Percentiles rank a stretch among this genome's conserved stretches.
These are phyloP conservation scores for Linum usitatissimum DNA, from an alignment of 345 rosid genomes.

Conservation along the genomic window DNA sequence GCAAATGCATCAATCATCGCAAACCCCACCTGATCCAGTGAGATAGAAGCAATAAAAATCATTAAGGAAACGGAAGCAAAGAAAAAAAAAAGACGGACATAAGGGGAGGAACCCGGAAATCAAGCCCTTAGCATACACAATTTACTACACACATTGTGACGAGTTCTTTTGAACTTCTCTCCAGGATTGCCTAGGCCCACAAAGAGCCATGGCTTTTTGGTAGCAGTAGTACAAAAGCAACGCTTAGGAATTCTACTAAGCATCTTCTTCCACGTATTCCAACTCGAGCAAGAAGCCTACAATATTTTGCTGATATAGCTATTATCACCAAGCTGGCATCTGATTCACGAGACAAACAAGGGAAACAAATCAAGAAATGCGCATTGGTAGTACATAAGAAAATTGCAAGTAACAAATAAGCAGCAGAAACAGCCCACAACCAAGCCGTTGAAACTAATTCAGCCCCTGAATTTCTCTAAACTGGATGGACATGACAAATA, in stretches of 20 bases:
- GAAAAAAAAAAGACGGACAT: neutral
- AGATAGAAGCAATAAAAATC: neutral
- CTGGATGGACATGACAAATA: no score
- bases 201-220: slow-evolving; percentile 64
- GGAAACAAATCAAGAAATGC: neutral
- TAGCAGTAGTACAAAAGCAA: slow-evolving; percentile 40
- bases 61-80: neutral
- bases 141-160: slow-evolving; percentile 51
- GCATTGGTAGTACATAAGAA: neutral
- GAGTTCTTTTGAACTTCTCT: slow-evolving; percentile 64
- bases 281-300: neutral
- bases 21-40: slow-evolving; percentile 48
- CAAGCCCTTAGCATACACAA: neutral
- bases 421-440: no score
- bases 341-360: neutral
- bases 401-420: no score
- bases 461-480: no score
- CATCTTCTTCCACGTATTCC: slow-evolving; percentile 8
- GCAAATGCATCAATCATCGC: slow-evolving; percentile 72
- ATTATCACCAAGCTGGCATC: neutral
- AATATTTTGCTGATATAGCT: neutral
- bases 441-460: no score
- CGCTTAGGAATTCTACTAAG: slow-evolving; percentile 26
- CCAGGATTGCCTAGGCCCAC: slow-evolving; percentile 88
- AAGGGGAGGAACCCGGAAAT: slow-evolving; percentile 1